Percentiles rank a stretch among this genome's conserved stretches.
Conservation (phyloP, 345 rosid genomes). For the Euclidium syriacum region DNA sequence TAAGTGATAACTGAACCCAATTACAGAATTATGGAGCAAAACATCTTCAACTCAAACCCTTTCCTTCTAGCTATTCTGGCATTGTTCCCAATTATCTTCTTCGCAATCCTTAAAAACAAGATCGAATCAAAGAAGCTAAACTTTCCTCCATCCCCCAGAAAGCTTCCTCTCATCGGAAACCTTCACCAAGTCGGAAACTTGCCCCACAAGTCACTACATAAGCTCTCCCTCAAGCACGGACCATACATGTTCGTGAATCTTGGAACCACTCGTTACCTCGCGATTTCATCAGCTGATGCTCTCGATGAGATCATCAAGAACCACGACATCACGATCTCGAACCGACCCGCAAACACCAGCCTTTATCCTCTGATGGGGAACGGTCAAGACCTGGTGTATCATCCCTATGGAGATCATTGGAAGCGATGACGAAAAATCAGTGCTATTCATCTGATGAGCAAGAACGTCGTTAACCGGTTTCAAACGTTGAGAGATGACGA, state of each 20-base stretch:
- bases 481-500: conserved; percentile 28
- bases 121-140: conserved; percentile 7
- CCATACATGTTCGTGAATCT: conserved; percentile 28
- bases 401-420: conserved; percentile 33
- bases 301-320: conserved; percentile 20
- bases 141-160: conserved; percentile 31
- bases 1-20: too few species aligned
- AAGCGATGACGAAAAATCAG: conserved; percentile 12
- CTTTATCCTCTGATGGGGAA: not conserved
- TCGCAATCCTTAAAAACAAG: not conserved
- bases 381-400: conserved; percentile 25
- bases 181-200: conserved; percentile 25
- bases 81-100: conserved; percentile 6
- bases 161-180: conserved; percentile 26
- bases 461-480: conserved; percentile 11
- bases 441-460: conserved; percentile 17
- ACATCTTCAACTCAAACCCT: not conserved
- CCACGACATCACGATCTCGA: conserved; percentile 18
- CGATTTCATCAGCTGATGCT: conserved; percentile 21
- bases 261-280: conserved; percentile 22
- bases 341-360: conserved; percentile 10
- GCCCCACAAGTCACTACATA: conserved; percentile 23
- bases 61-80: not conserved
- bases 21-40: conserved; percentile 16
- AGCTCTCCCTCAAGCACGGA: conserved; percentile 18